Evolutionary conservation across 208 protist genomes (phyloP), one percentile per base, ranked within the genome.

Genomic region (Trypanosomatidae sp.): DNA sequence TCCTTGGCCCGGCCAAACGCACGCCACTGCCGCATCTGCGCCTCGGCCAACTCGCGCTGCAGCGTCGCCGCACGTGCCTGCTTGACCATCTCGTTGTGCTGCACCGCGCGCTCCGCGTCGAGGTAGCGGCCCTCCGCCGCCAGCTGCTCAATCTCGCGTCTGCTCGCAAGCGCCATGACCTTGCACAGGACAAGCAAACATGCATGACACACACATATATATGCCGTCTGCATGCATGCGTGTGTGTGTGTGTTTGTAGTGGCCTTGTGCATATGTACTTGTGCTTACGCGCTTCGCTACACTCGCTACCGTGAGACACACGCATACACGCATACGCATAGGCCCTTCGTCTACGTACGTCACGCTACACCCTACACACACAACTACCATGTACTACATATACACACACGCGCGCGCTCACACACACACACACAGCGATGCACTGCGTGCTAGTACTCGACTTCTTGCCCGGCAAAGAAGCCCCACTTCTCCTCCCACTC

Each of bases 401-500:
- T n/a, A n/a, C n/a, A n/a, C n/a, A n/a, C n/a, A n/a, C n/a, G n/a
- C n/a, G n/a, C n/a, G n/a, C n/a, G n/a, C n/a, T n/a, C n/a, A n/a
- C n/a, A n/a, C n/a, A n/a, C n/a, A n/a, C n/a, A 6, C 11, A 16
- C 22, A 44, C 6, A 6, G 23, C 22, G 6, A 44, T 10, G 40
- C 16, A 6, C 8, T 4, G 8, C 18, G 7, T 18, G 10, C 43
- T 85, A 94, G 62, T 87, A 94, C 65, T 87, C 76, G 40, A 86
- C 78, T 57, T 94, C 81, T 65, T 89, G 78, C 43, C 85, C 85
- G 0, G 81, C 81, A 46, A 94, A 90, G 60, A 94, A 94, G 18
- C 85, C 85, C 85, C 85, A 94, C 70, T 94, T 94, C 65, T 94
- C 85, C 57, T 94, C 80, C 81, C 78, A 88, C 59, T 94, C 85